These are phyloP conservation scores for Saccharomycopsis lassenensis DNA, from an alignment of 805 yeast genomes.

Conservation along the genomic window DNA sequence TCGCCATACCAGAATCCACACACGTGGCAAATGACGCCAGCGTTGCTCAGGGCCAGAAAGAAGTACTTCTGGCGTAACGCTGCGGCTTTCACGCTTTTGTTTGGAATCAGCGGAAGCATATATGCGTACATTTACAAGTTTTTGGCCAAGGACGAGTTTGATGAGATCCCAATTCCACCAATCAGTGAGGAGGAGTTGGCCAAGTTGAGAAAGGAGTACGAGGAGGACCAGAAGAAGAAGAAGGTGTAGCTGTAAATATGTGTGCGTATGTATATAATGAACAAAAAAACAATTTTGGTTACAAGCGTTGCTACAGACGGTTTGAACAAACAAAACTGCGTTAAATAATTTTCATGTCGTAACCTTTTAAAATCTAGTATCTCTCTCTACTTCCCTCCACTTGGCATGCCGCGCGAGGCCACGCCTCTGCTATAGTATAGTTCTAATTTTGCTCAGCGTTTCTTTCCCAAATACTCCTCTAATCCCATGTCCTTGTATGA, in stretches of 20 bases:
- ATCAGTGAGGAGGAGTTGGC: conserved; percentile 67
- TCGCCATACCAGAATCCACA: conserved; percentile 49
- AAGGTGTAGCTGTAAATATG: no score
- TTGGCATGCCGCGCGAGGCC: no score
- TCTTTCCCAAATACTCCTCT: conserved; percentile 8
- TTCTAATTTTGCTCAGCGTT: no score
- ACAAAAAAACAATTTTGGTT: no score
- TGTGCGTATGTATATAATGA: no score
- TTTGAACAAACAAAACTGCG: no score
- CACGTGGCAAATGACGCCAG: conserved; percentile 86
- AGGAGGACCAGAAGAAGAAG: conserved; percentile 26
- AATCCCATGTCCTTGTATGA: conserved; percentile 15
- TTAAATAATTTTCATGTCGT: no score
- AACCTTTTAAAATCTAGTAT: no score
- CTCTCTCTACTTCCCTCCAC: no score
- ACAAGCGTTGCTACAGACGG: no score
- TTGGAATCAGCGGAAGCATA: conserved; percentile 59
- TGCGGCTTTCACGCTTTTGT: conserved; percentile 44
- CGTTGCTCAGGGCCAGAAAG: conserved; percentile 78
- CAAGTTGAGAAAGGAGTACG: conserved; percentile 63
- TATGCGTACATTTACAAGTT: conserved; percentile 54
- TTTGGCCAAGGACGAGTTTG: conserved; percentile 69
- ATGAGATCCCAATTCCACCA: conserved; percentile 92
- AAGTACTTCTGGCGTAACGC: conserved; percentile 79
- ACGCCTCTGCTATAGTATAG: no score